Conservation (phyloP, 2,329 filamentous ascomycete genomes). For the Aureobasidium sp. region DNA sequence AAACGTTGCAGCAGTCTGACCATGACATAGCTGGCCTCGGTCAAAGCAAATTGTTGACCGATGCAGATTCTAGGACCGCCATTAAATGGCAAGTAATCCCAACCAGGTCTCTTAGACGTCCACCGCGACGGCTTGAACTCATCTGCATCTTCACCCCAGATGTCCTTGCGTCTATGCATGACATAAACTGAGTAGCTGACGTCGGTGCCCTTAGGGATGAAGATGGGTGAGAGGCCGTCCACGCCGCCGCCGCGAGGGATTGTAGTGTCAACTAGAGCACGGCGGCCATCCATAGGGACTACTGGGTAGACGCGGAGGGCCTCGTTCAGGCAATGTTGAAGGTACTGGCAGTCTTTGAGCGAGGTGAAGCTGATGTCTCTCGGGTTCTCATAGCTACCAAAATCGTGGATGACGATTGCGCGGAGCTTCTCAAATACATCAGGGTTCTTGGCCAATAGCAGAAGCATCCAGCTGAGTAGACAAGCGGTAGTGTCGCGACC, state of each 20-base stretch:
- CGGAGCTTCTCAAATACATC: constrained; percentile 27
- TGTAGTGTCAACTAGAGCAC: constrained; percentile 43
- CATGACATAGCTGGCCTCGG: constrained; percentile 28
- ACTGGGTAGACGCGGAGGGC: constrained; percentile 48
- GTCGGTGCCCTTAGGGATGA: constrained; percentile 41
- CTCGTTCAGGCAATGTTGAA: constrained; percentile 59
- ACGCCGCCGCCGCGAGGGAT: constrained; percentile 46
- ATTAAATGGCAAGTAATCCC: constrained; percentile 32
- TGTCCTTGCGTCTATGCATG: constrained; percentile 45
- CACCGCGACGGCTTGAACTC: constrained; percentile 45
- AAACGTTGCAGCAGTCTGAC: constrained; percentile 28
- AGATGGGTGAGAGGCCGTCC: constrained; percentile 43
- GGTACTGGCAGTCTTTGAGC: constrained; percentile 25
- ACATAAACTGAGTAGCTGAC: constrained; percentile 40
- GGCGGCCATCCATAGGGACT: constrained; percentile 49
- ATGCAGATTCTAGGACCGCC: constrained; percentile 26
- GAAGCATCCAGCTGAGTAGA: constrained; percentile 37
- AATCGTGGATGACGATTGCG: constrained; percentile 20
- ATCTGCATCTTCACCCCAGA: constrained; percentile 44
- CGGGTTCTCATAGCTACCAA: constrained; percentile 35
- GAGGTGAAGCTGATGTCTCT: constrained; percentile 22
- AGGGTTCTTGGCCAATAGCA: constrained; percentile 27
- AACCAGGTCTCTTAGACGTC: constrained; percentile 27
- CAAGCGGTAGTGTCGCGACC: constrained; percentile 53
- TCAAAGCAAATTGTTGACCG: constrained; percentile 26